Conservation (phyloP, 352 stramenopile genomes). For the Globisporangium paroecandrum region DNA sequence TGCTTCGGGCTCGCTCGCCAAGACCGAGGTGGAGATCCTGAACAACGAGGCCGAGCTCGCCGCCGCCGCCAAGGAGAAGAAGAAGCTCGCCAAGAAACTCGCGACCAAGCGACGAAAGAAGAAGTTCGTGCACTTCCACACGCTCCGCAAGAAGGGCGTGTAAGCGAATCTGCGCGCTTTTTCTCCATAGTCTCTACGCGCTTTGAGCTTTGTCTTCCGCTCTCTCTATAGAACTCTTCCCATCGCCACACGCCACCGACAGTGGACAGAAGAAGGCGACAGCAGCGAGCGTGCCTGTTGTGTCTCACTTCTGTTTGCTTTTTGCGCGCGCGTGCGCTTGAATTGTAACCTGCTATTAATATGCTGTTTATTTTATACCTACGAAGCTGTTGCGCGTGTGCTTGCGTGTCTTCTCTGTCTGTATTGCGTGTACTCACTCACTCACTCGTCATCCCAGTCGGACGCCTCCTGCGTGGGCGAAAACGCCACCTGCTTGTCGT, state of each 20-base stretch:
- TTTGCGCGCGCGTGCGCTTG: not conserved
- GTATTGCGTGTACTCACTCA: not conserved
- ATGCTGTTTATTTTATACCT: constrained; percentile 59
- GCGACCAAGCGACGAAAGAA: constrained; percentile 52
- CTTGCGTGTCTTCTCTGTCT: not conserved
- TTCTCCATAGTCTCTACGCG: not conserved
- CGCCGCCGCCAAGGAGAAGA: constrained; percentile 41
- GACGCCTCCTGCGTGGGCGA: constrained; percentile 37
- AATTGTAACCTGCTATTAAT: constrained; percentile 47
- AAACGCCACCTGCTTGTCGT: constrained; percentile 70
- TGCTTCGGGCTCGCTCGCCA: constrained; percentile 25
- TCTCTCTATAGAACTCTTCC: constrained; percentile 20
- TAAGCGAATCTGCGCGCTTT: constrained; percentile 25
- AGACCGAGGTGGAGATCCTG: constrained; percentile 46
- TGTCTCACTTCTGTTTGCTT: not conserved
- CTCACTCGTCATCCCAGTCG: constrained; percentile 53
- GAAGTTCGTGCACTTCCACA: constrained; percentile 87
- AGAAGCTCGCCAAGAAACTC: constrained; percentile 51
- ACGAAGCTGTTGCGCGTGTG: constrained; percentile 10
- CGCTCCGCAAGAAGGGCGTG: constrained; percentile 84
- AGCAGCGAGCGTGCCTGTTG: not conserved
- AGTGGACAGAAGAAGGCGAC: not conserved
- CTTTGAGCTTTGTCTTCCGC: not conserved
- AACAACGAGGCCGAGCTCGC: constrained; percentile 45
- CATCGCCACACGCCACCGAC: not conserved